Percentiles rank a stretch among this genome's conserved stretches.
Evolutionary conservation across 306 rosid species (phyloP).

Genomic region (Inga leiocalycina): DNA sequence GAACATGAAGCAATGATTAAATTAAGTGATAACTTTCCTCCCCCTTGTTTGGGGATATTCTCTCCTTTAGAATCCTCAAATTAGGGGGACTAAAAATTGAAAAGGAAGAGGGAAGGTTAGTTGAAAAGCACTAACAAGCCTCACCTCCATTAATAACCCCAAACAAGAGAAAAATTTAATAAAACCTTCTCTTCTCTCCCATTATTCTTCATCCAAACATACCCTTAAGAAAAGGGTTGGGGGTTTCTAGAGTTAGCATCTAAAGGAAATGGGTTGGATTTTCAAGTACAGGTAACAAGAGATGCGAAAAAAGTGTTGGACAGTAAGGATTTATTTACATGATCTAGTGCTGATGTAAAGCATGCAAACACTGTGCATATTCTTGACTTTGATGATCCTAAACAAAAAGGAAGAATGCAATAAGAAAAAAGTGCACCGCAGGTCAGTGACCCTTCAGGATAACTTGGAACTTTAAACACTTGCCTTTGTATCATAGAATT

Average conservation of each 20-base stretch:
- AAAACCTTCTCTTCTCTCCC: background rate
- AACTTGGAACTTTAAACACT: slow-evolving; percentile 39
- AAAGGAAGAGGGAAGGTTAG: background rate
- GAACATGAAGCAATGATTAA: background rate
- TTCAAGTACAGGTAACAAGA: slow-evolving; percentile 2
- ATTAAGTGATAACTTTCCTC: background rate
- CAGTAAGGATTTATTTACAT: slow-evolving; percentile 59
- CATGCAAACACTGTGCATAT: slow-evolving; percentile 95
- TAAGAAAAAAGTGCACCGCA: slow-evolving; percentile 50
- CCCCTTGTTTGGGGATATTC: background rate
- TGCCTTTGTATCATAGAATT: slow-evolving; percentile 83
- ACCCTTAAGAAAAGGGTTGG: background rate
- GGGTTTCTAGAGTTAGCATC: background rate
- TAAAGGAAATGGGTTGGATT: slow-evolving; percentile 12
- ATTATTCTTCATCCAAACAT: slow-evolving; percentile 1
- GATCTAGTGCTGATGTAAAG: slow-evolving; percentile 96
- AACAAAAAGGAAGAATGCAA: slow-evolving; percentile 79
- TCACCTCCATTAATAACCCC: background rate
- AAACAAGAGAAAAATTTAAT: background rate
- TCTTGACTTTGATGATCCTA: slow-evolving; percentile 89
- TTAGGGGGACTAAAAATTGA: background rate
- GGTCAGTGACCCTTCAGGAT: slow-evolving; percentile 38
- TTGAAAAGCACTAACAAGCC: background rate
- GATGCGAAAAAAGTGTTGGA: slow-evolving; percentile 38
- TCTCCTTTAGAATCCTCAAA: background rate